A percentile compares a stretch with the other conserved stretches of the same genome.
Evolutionary conservation across 352 stramenopile genomes (phyloP).

Genomic region (Phytophthora foliorum): DNA sequence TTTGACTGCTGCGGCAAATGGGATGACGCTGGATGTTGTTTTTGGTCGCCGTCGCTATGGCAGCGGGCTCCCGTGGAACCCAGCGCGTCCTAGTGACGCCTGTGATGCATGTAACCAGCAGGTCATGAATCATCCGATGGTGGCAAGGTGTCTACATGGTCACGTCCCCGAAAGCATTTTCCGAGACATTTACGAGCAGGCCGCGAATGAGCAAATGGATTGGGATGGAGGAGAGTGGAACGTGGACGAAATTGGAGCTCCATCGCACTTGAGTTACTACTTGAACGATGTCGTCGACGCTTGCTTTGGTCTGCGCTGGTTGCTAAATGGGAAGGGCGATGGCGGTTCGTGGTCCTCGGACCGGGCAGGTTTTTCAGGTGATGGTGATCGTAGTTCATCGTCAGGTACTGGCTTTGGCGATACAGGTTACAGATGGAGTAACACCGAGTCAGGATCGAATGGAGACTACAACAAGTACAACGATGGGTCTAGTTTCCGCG

Average conservation of each 20-base stretch:
- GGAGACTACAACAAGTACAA: slow-evolving; percentile 11
- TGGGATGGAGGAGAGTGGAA: slow-evolving; percentile 31
- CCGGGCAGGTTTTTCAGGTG: slow-evolving; percentile 6
- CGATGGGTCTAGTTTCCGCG: slow-evolving; percentile 8
- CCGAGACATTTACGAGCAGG: slow-evolving; percentile 20
- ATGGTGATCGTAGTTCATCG: slow-evolving; percentile 8
- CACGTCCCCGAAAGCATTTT: slow-evolving; percentile 38
- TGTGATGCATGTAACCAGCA: slow-evolving; percentile 29
- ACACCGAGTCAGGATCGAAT: slow-evolving; percentile 13
- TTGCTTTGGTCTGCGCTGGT: slow-evolving; percentile 31
- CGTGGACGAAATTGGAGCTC: background rate
- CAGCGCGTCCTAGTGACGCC: slow-evolving; percentile 24
- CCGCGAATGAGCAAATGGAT: slow-evolving; percentile 15
- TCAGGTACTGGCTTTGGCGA: slow-evolving; percentile 19
- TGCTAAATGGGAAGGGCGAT: slow-evolving; percentile 22
- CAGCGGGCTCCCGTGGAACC: slow-evolving; percentile 43
- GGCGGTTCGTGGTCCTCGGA: slow-evolving; percentile 23
- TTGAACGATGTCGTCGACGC: slow-evolving; percentile 26
- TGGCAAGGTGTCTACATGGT: slow-evolving; percentile 38
- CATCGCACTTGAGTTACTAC: slow-evolving; percentile 4
- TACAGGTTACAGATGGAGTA: slow-evolving; percentile 15
- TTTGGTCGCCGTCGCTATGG: slow-evolving; percentile 50
- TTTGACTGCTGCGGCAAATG: slow-evolving; percentile 9
- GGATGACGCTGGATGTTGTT: slow-evolving; percentile 34
- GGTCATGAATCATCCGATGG: slow-evolving; percentile 24